Percentiles rank a stretch among this genome's conserved stretches.
Evolutionary conservation across 2,329 filamentous ascomycete species (phyloP).

Genomic region (Penicillium janthinellum): DNA sequence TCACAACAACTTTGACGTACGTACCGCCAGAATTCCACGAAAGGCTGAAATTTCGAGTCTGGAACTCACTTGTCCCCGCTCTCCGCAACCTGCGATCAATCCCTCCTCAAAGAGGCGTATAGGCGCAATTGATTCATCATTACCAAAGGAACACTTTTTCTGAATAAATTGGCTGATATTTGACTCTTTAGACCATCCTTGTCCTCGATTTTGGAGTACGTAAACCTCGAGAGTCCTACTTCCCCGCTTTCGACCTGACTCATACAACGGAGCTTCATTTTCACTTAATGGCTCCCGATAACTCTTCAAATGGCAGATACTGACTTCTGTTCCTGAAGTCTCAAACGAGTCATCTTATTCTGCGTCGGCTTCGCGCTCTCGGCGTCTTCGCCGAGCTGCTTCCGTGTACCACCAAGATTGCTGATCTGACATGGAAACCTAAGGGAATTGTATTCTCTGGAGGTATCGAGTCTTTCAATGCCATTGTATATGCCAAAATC

Average conservation of each 20-base stretch:
- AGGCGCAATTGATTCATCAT: conserved; percentile 5
- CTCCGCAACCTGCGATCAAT: conserved; percentile 14
- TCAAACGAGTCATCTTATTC: conserved; percentile 62
- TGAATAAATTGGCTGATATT: conserved; percentile 9
- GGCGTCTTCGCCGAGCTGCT: conserved; percentile 87
- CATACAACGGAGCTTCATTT: not conserved
- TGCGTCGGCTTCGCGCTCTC: conserved; percentile 72
- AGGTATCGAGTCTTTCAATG: conserved; percentile 12
- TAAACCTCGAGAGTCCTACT: not conserved
- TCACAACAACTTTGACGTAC: conserved; percentile 28
- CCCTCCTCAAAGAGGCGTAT: not conserved
- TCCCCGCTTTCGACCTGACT: not conserved
- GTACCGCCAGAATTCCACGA: conserved; percentile 6
- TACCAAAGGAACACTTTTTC: not conserved
- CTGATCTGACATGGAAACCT: conserved; percentile 75
- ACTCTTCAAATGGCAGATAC: not conserved
- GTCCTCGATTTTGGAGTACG: conserved; percentile 7
- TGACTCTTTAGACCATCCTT: not conserved
- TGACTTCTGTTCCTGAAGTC: not conserved
- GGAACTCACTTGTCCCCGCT: not conserved
- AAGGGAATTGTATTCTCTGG: conserved; percentile 80
- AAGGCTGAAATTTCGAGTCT: conserved; percentile 4
- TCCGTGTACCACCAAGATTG: conserved; percentile 78
- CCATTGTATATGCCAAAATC: not conserved
- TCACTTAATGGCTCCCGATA: not conserved